Percentiles rank a stretch among this genome's conserved stretches.
These are phyloP conservation scores for Lasiosphaeris hirsuta DNA, from an alignment of 495 filamentous ascomycete species.

Conservation along the genomic window DNA sequence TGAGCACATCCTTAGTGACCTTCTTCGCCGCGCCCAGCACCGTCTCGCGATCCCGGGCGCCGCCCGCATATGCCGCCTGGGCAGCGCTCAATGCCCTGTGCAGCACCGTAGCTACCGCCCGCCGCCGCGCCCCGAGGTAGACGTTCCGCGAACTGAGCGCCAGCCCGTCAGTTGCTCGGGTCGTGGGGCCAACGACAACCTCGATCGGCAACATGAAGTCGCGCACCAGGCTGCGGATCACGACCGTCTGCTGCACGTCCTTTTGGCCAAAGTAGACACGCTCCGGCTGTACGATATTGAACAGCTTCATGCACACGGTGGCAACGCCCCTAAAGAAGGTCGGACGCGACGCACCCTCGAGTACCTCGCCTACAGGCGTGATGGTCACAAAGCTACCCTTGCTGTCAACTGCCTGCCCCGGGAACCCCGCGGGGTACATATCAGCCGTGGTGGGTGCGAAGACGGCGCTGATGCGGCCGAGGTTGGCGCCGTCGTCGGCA, in stretches of 20 bases:
- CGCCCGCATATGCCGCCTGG: conserved; percentile 56
- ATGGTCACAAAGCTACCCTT: conserved; percentile 92
- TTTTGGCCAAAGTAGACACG: conserved; percentile 97
- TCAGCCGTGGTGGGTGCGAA: conserved; percentile 78
- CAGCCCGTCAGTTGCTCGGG: conserved; percentile 77
- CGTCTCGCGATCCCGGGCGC: conserved; percentile 54
- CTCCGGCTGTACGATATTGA: conserved; percentile 86
- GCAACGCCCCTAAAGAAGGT: conserved; percentile 96
- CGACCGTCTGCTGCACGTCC: conserved; percentile 91
- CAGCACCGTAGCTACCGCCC: conserved; percentile 68
- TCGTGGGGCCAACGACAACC: conserved; percentile 68
- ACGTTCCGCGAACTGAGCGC: conserved; percentile 95
- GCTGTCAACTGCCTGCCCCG: conserved; percentile 71
- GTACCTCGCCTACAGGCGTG: conserved; percentile 71
- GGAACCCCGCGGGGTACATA: conserved; percentile 85
- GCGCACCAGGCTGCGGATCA: conserved; percentile 79
- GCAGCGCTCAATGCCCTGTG: conserved; percentile 64
- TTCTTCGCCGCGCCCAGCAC: conserved; percentile 65
- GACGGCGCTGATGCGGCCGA: conserved; percentile 73
- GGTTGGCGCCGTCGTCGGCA: conserved; percentile 46
- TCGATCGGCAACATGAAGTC: conserved; percentile 83
- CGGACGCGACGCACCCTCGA: conserved; percentile 84
- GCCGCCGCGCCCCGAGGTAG: conserved; percentile 75
- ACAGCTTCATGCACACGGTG: conserved; percentile 95
- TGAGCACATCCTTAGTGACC: conserved; percentile 47